A percentile compares a stretch with the other conserved stretches of the same genome.
Evolutionary conservation across 306 rosid species (phyloP).

Genomic region (Abrus pulchellus): DNA sequence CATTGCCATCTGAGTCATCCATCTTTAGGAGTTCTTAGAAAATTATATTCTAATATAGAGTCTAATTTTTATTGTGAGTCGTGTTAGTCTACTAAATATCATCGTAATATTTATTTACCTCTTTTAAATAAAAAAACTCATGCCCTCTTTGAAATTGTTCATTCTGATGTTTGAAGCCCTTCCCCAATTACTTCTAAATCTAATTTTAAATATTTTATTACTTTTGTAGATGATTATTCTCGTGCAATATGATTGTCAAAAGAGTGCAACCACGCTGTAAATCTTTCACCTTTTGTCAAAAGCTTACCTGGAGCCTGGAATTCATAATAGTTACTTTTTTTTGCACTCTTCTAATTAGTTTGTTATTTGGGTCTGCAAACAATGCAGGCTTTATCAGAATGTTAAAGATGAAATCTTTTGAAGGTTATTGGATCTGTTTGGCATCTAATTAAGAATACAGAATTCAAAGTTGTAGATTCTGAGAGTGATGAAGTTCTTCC

Average conservation of each 20-base stretch:
- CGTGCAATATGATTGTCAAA: background rate
- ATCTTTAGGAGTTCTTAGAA: too few species aligned
- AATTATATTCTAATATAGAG: too few species aligned
- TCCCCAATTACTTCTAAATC: too few species aligned
- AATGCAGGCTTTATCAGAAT: conserved; percentile 53
- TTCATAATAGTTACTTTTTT: conserved; percentile 13
- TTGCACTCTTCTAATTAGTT: conserved; percentile 34
- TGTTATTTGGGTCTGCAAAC: conserved; percentile 34
- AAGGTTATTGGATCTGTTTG: conserved; percentile 97
- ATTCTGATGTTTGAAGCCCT: background rate
- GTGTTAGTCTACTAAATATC: too few species aligned
- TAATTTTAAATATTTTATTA: too few species aligned
- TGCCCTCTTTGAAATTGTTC: too few species aligned
- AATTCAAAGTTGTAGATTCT: conserved; percentile 76
- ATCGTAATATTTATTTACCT: too few species aligned
- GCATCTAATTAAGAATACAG: conserved; percentile 79
- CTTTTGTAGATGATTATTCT: too few species aligned
- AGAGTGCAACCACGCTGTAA: conserved; percentile 41
- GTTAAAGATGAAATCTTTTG: conserved; percentile 58
- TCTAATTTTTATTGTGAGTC: too few species aligned
- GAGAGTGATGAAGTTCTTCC: conserved; percentile 82
- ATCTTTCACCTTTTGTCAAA: conserved; percentile 1
- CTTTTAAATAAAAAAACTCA: too few species aligned
- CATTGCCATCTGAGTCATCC: too few species aligned
- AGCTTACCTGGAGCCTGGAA: conserved; percentile 26